Conservation (phyloP, 495 filamentous ascomycete species). For the Annulohypoxylon moriforme region DNA sequence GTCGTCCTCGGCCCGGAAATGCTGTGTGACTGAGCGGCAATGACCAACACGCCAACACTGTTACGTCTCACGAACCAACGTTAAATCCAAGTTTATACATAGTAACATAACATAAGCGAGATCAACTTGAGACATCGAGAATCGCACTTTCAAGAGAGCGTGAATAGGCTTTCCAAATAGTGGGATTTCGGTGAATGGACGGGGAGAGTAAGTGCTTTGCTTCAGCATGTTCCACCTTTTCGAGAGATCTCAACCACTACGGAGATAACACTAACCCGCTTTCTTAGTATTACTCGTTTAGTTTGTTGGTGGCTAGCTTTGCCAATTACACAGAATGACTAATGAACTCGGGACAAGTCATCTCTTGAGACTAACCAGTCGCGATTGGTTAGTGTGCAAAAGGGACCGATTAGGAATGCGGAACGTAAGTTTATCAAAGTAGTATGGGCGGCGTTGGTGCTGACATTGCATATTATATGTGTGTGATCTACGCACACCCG, state of each 20-base stretch:
- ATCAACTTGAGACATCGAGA: neutral
- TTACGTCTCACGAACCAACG: neutral
- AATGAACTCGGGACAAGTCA: conserved; percentile 29
- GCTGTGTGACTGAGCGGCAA: conserved; percentile 16
- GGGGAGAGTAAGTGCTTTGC: neutral
- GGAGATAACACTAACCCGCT: conserved; percentile 28
- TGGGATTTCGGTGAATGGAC: neutral
- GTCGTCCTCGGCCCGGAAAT: conserved; percentile 35
- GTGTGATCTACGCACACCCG: conserved; percentile 25
- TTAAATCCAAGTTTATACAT: conserved; percentile 20
- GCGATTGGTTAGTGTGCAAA: conserved; percentile 14
- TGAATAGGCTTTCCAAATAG: neutral
- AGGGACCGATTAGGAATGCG: conserved; percentile 38
- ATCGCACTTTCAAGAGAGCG: neutral
- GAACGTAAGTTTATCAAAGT: conserved; percentile 35
- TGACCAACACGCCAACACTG: neutral
- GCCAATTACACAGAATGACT: conserved; percentile 21
- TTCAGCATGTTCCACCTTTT: conserved; percentile 20
- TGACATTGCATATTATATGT: conserved; percentile 42
- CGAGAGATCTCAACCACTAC: conserved; percentile 11
- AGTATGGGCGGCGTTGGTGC: conserved; percentile 31
- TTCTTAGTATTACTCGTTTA: conserved; percentile 9
- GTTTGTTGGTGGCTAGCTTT: conserved; percentile 6
- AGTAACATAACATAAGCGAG: conserved; percentile 5
- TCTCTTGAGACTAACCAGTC: conserved; percentile 6